A percentile compares a stretch with the other conserved stretches of the same genome.
These are phyloP conservation scores for Malassezia pachydermatis DNA, from an alignment of 1,284 basidiomycete species.

Conservation along the genomic window DNA sequence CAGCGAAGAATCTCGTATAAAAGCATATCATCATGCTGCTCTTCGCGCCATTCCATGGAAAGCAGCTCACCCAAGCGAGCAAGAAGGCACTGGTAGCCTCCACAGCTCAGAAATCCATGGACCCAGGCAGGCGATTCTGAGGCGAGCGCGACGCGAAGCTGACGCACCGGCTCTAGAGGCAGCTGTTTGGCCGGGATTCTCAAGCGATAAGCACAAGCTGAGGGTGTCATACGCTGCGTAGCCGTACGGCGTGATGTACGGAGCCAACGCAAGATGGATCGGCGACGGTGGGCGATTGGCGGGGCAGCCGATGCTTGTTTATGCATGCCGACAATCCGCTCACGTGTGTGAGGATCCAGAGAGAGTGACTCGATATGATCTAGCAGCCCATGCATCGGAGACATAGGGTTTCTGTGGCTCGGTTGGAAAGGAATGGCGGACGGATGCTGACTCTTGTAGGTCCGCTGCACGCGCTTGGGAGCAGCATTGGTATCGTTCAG, in stretches of 20 bases:
- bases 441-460: background rate
- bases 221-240: background rate
- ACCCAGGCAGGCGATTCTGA: slow-evolving; percentile 61
- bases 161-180: slow-evolving; percentile 18
- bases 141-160: slow-evolving; percentile 38
- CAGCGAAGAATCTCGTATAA: slow-evolving; percentile 84
- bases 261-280: background rate
- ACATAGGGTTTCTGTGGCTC: background rate
- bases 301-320: background rate
- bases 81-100: slow-evolving; percentile 74
- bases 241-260: background rate
- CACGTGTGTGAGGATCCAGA: slow-evolving; percentile 6
- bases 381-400: background rate
- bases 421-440: background rate
- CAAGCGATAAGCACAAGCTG: background rate
- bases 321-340: slow-evolving; percentile 5
- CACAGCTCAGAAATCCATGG: slow-evolving; percentile 69
- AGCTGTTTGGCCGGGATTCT: background rate
- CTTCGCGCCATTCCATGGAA: slow-evolving; percentile 93
- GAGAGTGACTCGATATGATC: slow-evolving; percentile 3
- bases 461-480: slow-evolving; percentile 9
- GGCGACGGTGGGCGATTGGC: background rate
- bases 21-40: slow-evolving; percentile 91
- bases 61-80: slow-evolving; percentile 81
- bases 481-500: background rate